These are phyloP conservation scores for Starmera pachycereana DNA, from an alignment of 805 yeast genomes.

Conservation along the genomic window DNA sequence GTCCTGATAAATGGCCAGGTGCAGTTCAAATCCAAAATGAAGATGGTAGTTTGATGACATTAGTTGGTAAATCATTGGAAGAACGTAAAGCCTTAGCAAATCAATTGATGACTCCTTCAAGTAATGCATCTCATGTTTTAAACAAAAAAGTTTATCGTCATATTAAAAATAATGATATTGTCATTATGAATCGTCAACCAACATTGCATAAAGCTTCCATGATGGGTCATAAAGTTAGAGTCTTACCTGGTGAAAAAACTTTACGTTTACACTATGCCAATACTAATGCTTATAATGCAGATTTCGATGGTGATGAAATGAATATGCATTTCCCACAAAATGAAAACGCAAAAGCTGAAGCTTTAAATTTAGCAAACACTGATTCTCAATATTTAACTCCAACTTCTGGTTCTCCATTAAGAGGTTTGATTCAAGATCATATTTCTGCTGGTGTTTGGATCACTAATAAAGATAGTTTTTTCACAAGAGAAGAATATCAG, in stretches of 20 bases:
- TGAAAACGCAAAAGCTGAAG: conserved; percentile 95
- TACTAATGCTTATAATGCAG: conserved; percentile 98
- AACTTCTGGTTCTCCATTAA: conserved; percentile 94
- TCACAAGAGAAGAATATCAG: conserved; percentile 86
- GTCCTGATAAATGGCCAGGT: conserved; percentile 99
- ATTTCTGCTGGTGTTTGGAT: conserved; percentile 99
- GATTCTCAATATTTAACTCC: conserved; percentile 97
- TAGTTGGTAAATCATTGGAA: conserved; percentile 83
- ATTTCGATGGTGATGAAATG: conserved; percentile 99
- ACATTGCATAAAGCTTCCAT: conserved; percentile 98
- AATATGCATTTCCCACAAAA: conserved; percentile 99
- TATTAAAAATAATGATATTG: conserved; percentile 89
- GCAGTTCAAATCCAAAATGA: conserved; percentile 94
- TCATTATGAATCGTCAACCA: conserved; percentile 98
- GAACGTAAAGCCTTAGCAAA: conserved; percentile 94
- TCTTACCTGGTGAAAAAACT: conserved; percentile 95
- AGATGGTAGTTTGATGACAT: conserved; percentile 75
- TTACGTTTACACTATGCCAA: conserved; percentile 95
- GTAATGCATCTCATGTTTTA: conserved; percentile 42
- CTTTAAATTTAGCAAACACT: conserved; percentile 88
- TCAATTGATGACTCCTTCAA: conserved; percentile 82
- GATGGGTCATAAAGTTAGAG: conserved; percentile 99
- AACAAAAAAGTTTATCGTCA: conserved; percentile 94
- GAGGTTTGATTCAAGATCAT: conserved; percentile 99
- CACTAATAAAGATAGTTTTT: conserved; percentile 85